These are phyloP conservation scores for Allomyces arbusculus DNA, from an alignment of 192 early-diverging fungal species.

Conservation along the genomic window DNA sequence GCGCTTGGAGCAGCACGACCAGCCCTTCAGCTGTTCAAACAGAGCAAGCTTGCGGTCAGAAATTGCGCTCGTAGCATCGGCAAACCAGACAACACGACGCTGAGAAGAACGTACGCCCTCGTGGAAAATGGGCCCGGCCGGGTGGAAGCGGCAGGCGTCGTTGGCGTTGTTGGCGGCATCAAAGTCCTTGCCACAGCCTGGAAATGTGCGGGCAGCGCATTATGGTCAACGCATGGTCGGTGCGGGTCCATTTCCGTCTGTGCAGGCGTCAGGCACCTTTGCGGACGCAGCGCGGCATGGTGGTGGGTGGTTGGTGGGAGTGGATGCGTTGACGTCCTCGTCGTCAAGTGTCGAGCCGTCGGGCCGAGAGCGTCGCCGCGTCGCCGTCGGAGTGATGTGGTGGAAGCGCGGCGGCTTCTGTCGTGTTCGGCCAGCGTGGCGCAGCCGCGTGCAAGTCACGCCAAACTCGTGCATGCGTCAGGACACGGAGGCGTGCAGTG, in stretches of 20 bases:
- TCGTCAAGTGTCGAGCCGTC: too few species aligned
- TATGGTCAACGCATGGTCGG: conserved; percentile 10
- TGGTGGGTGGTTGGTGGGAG: too few species aligned
- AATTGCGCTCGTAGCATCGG: background rate
- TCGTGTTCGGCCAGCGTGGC: too few species aligned
- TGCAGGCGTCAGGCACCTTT: too few species aligned
- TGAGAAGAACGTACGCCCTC: conserved; percentile 41
- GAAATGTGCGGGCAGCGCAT: conserved; percentile 35
- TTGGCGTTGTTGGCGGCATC: conserved; percentile 49
- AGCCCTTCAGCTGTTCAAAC: conserved; percentile 46
- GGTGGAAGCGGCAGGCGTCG: conserved; percentile 70
- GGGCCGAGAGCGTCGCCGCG: too few species aligned
- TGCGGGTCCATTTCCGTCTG: background rate
- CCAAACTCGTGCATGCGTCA: too few species aligned
- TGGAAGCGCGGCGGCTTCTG: too few species aligned
- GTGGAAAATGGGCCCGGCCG: conserved; percentile 81
- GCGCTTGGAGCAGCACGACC: conserved; percentile 82
- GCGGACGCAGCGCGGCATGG: too few species aligned
- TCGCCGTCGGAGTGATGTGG: too few species aligned
- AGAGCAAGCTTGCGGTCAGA: background rate
- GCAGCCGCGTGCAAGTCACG: too few species aligned
- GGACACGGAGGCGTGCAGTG: too few species aligned
- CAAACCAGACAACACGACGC: background rate
- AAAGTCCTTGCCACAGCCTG: conserved; percentile 74
- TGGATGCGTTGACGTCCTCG: too few species aligned